Percentiles rank a stretch among this genome's conserved stretches.
Conservation (phyloP, 169 alveolate genomes). For the Eimeria brunetti region DNA sequence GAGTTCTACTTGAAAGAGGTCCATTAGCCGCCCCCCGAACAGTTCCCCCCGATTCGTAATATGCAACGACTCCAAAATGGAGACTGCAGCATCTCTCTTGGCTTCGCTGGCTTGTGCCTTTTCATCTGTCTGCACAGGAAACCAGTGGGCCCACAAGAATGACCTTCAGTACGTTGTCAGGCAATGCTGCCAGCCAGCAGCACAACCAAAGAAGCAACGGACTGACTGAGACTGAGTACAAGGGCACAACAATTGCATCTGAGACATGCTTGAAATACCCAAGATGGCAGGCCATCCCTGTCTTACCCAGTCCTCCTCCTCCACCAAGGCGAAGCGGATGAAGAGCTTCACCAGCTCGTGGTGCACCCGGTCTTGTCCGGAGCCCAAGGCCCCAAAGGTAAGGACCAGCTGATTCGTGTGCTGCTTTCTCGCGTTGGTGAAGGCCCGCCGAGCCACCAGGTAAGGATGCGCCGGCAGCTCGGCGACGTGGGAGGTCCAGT, state of each 20-base stretch:
- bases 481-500: constrained; percentile 53
- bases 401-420: constrained; percentile 70
- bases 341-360: constrained; percentile 48
- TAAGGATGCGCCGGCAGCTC: constrained; percentile 72
- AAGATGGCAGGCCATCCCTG: not conserved
- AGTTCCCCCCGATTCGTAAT: constrained; percentile 12
- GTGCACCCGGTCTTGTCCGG: constrained; percentile 64
- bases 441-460: constrained; percentile 71
- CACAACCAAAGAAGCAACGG: not conserved
- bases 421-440: constrained; percentile 43
- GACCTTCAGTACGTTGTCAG: not conserved
- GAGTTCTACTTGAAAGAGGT: constrained; percentile 57
- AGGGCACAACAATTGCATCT: not conserved
- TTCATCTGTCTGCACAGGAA: constrained; percentile 38
- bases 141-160: not conserved
- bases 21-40: constrained; percentile 53
- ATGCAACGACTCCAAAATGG: constrained; percentile 44
- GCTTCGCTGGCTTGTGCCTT: constrained; percentile 36
- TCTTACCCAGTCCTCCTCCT: constrained; percentile 45
- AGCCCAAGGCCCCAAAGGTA: constrained; percentile 61
- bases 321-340: constrained; percentile 26
- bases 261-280: not conserved
- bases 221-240: not conserved
- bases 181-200: not conserved
- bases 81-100: constrained; percentile 52